A percentile compares a stretch with the other conserved stretches of the same genome.
Evolutionary conservation across 2,329 filamentous ascomycete species (phyloP).

Genomic region (Colletotrichum siamense): DNA sequence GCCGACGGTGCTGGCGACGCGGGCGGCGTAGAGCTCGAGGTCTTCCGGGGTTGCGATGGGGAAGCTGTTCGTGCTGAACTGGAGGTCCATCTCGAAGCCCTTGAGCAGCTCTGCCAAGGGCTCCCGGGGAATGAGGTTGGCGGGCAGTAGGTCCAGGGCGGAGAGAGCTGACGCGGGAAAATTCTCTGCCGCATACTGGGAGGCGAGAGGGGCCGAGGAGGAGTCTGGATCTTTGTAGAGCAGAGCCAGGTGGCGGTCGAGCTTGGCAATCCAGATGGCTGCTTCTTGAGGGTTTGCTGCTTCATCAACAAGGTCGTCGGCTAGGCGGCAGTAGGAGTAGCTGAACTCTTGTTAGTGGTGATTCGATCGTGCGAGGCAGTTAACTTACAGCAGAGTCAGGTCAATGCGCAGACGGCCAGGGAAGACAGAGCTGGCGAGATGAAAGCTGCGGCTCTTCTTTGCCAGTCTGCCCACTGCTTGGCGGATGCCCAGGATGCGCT

Average conservation of each 20-base stretch:
- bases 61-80: constrained; percentile 50
- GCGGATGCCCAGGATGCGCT: constrained; percentile 61
- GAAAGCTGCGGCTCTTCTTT: constrained; percentile 76
- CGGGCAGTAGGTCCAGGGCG: constrained; percentile 65
- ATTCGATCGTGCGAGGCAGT: too few relatives aligned
- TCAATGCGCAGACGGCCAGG: constrained; percentile 72
- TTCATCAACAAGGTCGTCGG: constrained; percentile 76
- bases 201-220: constrained; percentile 14
- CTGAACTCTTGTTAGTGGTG: constrained; percentile 33
- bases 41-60: constrained; percentile 66
- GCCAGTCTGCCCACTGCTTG: constrained; percentile 64
- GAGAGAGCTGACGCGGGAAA: constrained; percentile 60
- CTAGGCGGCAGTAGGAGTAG: constrained; percentile 77
- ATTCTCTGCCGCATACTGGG: constrained; percentile 45
- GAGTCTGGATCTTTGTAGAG: constrained; percentile 43
- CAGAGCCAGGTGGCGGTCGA: constrained; percentile 62
- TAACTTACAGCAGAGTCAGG: constrained; percentile 63
- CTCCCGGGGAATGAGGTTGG: constrained; percentile 56
- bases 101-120: constrained; percentile 69
- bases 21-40: constrained; percentile 67
- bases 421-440: constrained; percentile 74
- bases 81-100: constrained; percentile 73
- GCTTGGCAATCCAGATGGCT: constrained; percentile 60
- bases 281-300: constrained; percentile 59
- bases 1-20: constrained; percentile 76